Base-by-base conservation (phyloP, 495 filamentous ascomycete genomes). In the Lophiostoma macrostomum region DNA sequence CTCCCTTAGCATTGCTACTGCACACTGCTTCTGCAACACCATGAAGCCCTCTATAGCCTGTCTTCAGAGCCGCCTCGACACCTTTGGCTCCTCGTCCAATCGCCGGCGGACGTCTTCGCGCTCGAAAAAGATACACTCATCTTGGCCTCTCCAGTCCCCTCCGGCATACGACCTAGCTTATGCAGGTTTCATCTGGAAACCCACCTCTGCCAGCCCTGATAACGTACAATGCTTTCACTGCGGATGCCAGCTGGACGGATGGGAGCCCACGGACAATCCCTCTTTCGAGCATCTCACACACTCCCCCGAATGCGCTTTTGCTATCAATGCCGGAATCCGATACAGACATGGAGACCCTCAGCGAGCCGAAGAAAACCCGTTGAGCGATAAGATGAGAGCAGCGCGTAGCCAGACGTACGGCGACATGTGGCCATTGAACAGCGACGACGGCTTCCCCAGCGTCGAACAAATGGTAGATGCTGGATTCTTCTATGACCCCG, bases 401-500 rank as follows among this genome's bases (percentile, higher is more conserved):
- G 93, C 91, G 30, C 82, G 93, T 34, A 78, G 76, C 58, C 81
- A 79, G 24, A 98, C 93, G 0, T 98, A 96, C 66, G 79, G 65
- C 7, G 76, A 74, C 16, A 70, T 70, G 63, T 98, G 93, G 93
- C 89, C 90, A 80, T 78, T 60, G 90, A 90, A 16, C 94, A 90
- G 88, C 75, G 84, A 39, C 91, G 90, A 69, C 90, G 94, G 66
- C 83, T 83, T 1, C 16, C 56, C 56, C 8, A 13, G 28, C 14
- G 50, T 54, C 7, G 49, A 60, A 8, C 56, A 60, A 24, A 50
- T 96, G 78, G 86, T 87, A 32, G 85, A 89, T 48, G 87, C 87
- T 5, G 93, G 93, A 13, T 98, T 91, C 89, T 88, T 86, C 65
- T 96, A 91, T 69, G 90, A 88, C 28, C 93, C 93, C 0, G 87